Base-by-base conservation (phyloP, 1,284 basidiomycete species). In the Rhizoctonia solani region DNA sequence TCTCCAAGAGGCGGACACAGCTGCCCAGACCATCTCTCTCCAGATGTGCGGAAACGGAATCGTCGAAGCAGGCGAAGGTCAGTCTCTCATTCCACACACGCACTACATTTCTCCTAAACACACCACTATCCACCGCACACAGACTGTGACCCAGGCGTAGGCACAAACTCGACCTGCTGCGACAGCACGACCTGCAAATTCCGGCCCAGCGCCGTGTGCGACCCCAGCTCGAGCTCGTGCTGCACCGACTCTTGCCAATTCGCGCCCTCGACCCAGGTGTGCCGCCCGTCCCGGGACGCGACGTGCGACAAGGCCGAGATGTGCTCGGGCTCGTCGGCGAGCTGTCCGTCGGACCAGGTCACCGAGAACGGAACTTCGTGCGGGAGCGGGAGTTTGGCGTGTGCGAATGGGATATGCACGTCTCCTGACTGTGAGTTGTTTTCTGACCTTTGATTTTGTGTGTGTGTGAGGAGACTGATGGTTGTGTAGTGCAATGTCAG, bases 81-180 rank as follows among this genome's bases (percentile, higher is more conserved):
- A 32, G 54, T 61, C 21, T 27, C 37, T 8, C 25, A n/a, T n/a
- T n/a, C n/a, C n/a, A n/a, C n/a, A n/a, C n/a, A n/a, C n/a, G n/a
- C 53, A 8, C 9, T 8, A 14, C 29, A 8, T 56, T 30, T n/a
- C n/a, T n/a, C 2, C 42, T 23, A 16, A n/a, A n/a, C 27, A 27
- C 4, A 13, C 49, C 29, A 37, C 81, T 81, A 63, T 72, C 81
- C 8, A 81, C 76, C 76, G 11, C 83, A 90, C 49, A 93, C 95
- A 78, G 90, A 95, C 67, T 96, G 94, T 76, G 93, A 96, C 76
- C 93, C 93, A 0, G 93, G 93, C 39, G 75, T 78, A 16, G 84
- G 83, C 67, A 74, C 79, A 29, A 79, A 79, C 53, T 89, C 88
- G 13, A 77, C 84, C 2, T 95, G 93, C 79, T 97, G 92, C 79